These are phyloP conservation scores for Forsythia viridissima DNA, from an alignment of 257 asterid species.

Conservation along the genomic window DNA sequence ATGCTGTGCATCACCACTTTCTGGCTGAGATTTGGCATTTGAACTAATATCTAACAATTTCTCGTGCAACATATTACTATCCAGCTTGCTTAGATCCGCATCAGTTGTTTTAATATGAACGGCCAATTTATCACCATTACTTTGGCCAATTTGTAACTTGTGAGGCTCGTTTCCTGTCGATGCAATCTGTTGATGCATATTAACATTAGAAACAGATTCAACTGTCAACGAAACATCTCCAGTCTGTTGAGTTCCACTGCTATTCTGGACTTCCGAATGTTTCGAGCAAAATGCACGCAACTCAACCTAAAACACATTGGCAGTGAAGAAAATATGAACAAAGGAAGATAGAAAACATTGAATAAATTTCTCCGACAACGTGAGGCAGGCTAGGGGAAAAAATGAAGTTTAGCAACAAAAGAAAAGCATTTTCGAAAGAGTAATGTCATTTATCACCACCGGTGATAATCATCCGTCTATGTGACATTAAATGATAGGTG, in stretches of 20 bases:
- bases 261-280: conserved; percentile 72
- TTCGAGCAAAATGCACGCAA: conserved; percentile 93
- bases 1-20: conserved; percentile 37
- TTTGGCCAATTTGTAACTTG: conserved; percentile 31
- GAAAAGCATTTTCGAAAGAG: neutral
- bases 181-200: conserved; percentile 26
- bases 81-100: conserved; percentile 37
- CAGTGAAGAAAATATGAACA: conserved; percentile 17
- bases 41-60: conserved; percentile 32
- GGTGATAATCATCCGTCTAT: too few species aligned
- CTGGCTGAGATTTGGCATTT: conserved; percentile 43
- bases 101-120: conserved; percentile 35
- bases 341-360: conserved; percentile 10
- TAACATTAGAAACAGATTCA: conserved; percentile 41
- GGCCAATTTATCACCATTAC: conserved; percentile 35
- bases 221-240: conserved; percentile 44
- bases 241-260: conserved; percentile 41
- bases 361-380: neutral
- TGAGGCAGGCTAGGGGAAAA: conserved; percentile 19
- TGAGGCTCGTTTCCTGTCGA: conserved; percentile 27
- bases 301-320: conserved; percentile 62
- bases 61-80: conserved; percentile 39
- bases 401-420: neutral
- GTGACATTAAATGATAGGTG: too few species aligned
- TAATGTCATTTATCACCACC: too few species aligned